These are phyloP conservation scores for Artemisia annua DNA, from an alignment of 129 eudicot species.

Conservation along the genomic window DNA sequence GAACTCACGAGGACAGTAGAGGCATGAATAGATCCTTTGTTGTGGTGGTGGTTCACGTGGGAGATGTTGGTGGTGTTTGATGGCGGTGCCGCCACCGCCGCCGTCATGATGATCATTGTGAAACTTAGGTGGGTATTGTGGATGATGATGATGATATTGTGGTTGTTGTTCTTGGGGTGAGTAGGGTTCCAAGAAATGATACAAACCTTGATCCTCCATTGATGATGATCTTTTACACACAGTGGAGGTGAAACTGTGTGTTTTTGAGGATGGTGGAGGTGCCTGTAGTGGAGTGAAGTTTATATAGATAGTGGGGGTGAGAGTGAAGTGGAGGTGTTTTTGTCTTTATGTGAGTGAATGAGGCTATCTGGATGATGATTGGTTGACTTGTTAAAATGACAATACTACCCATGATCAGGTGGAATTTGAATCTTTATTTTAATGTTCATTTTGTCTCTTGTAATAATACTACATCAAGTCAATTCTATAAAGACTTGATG, in stretches of 20 bases:
- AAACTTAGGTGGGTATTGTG: no score
- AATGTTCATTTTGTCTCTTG: no score
- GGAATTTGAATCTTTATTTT: no score
- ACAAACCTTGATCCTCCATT: constrained; percentile 23
- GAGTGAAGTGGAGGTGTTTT: background rate
- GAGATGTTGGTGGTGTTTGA: background rate
- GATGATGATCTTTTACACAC: background rate
- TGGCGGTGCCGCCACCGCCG: no score
- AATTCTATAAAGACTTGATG: no score
- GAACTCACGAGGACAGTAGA: constrained; percentile 68
- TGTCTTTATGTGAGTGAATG: no score
- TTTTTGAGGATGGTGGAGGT: background rate
- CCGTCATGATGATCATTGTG: no score
- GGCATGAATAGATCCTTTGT: constrained; percentile 45
- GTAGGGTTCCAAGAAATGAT: constrained; percentile 22
- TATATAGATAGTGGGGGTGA: background rate
- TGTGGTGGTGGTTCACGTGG: background rate
- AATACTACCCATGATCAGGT: no score
- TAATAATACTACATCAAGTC: no score
- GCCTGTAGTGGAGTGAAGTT: background rate
- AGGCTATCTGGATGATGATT: no score
- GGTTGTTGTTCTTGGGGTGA: background rate
- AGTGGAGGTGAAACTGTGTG: background rate
- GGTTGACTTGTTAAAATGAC: no score
- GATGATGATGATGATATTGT: no score